These are phyloP conservation scores for Tetradesmus obliquus DNA, from an alignment of 139 green algal genomes.

Conservation along the genomic window DNA sequence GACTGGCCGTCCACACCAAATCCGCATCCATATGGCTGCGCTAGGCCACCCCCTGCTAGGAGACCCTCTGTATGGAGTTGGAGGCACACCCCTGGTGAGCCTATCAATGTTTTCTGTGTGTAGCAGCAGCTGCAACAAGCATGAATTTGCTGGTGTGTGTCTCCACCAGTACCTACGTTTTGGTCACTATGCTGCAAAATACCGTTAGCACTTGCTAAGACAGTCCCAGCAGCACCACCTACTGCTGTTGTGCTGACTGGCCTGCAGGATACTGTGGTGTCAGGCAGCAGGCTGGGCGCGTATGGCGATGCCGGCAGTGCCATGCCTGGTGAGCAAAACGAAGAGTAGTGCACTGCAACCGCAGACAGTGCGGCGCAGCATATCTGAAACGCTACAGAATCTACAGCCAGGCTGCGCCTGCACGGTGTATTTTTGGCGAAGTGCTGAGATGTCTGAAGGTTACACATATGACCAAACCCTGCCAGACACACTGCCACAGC, in stretches of 20 bases:
- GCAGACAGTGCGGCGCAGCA: no score
- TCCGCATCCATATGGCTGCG: constrained; percentile 74
- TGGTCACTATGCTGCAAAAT: no score
- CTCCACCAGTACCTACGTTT: no score
- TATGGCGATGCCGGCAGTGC: constrained; percentile 10
- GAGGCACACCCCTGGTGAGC: constrained; percentile 48
- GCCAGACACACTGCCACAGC: no score
- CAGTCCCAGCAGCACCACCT: background rate
- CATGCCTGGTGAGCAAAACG: constrained; percentile 20
- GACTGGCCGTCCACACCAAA: constrained; percentile 72
- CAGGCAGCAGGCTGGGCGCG: background rate
- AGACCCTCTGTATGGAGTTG: constrained; percentile 68
- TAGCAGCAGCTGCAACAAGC: background rate
- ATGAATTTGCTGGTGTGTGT: background rate
- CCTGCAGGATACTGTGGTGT: background rate
- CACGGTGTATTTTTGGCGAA: no score
- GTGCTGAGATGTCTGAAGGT: no score
- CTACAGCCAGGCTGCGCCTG: no score
- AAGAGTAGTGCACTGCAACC: background rate
- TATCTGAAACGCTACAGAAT: no score
- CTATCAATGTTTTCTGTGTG: background rate
- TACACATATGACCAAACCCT: no score
- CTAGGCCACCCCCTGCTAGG: constrained; percentile 72
- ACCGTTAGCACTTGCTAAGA: no score
- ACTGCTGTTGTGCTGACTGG: background rate